Percentiles rank a stretch among this genome's conserved stretches.
Evolutionary conservation across 2,329 filamentous ascomycete species (phyloP).

Genomic region (Curvularia verruculosa): DNA sequence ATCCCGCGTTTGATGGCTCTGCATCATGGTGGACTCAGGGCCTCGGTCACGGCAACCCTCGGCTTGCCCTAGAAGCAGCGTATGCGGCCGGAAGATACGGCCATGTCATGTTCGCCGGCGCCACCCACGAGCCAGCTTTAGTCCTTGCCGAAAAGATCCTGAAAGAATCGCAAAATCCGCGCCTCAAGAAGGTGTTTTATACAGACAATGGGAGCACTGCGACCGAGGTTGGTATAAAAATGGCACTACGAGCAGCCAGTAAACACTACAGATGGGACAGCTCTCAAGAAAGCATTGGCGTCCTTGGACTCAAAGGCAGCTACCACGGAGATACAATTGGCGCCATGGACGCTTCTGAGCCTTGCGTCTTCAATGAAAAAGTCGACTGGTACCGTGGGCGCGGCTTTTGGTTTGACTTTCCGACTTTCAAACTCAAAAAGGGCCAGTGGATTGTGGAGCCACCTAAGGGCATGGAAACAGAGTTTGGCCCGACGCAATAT

Average conservation of each 20-base stretch:
- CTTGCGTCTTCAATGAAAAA: conserved; percentile 77
- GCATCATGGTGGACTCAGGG: conserved; percentile 92
- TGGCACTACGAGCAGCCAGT: conserved; percentile 75
- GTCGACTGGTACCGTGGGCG: conserved; percentile 84
- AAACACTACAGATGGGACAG: conserved; percentile 70
- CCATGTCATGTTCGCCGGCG: conserved; percentile 85
- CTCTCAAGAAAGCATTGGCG: conserved; percentile 63
- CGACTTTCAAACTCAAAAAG: conserved; percentile 68
- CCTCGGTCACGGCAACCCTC: conserved; percentile 77
- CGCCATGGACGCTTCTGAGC: conserved; percentile 84
- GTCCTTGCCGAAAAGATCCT: conserved; percentile 70
- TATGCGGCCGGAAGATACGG: conserved; percentile 84
- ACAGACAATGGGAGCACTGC: conserved; percentile 86
- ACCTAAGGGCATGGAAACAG: conserved; percentile 56
- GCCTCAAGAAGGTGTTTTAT: conserved; percentile 76
- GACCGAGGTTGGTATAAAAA: conserved; percentile 83
- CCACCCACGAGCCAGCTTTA: conserved; percentile 79
- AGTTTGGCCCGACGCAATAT: conserved; percentile 52
- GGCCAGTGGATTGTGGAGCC: conserved; percentile 70
- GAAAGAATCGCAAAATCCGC: conserved; percentile 64
- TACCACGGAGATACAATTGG: conserved; percentile 91
- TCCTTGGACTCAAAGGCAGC: conserved; percentile 77
- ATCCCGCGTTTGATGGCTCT: conserved; percentile 78
- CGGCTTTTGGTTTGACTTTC: conserved; percentile 83
- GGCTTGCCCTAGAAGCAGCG: conserved; percentile 74